Evolutionary conservation across 1,284 basidiomycete species (phyloP).

Genomic region (Tilletia horrida): DNA sequence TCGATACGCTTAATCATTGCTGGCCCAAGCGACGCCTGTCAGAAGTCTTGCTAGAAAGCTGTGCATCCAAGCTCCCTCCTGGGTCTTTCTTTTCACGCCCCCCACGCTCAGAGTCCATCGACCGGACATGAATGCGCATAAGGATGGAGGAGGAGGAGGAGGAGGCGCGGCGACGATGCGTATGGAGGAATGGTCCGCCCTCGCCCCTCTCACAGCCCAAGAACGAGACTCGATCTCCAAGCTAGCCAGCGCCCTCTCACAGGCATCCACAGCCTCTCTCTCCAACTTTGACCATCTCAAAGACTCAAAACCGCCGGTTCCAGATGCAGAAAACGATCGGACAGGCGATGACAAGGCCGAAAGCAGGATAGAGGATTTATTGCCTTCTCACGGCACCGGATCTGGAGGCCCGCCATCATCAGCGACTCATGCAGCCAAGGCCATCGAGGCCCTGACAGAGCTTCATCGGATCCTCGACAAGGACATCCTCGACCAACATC

Average conservation of each 20-base stretch:
- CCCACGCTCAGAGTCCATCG: too few relatives aligned
- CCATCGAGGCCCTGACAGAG: background rate
- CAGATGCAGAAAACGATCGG: background rate
- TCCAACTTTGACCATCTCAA: background rate
- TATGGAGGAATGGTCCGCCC: constrained; percentile 13
- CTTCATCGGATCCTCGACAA: constrained; percentile 1
- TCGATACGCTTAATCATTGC: too few relatives aligned
- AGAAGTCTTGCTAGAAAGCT: too few relatives aligned
- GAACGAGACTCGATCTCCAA: constrained; percentile 8
- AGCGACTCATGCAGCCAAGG: background rate
- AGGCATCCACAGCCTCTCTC: background rate
- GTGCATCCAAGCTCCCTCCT: too few relatives aligned
- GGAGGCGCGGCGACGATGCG: background rate
- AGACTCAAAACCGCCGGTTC: background rate
- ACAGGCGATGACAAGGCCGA: background rate
- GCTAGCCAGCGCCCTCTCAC: constrained; percentile 5
- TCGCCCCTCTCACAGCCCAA: constrained; percentile 17
- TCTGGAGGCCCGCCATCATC: background rate
- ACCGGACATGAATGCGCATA: too few relatives aligned
- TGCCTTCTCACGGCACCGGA: background rate
- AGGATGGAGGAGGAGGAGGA: too few relatives aligned
- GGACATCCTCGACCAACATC: background rate
- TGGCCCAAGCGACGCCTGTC: too few relatives aligned
- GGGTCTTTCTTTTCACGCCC: too few relatives aligned
- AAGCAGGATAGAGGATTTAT: background rate